phyloP scores from a whole-genome alignment of 2,329 filamentous ascomycete genomes.

The Talaromyces islandicus region DNA sequence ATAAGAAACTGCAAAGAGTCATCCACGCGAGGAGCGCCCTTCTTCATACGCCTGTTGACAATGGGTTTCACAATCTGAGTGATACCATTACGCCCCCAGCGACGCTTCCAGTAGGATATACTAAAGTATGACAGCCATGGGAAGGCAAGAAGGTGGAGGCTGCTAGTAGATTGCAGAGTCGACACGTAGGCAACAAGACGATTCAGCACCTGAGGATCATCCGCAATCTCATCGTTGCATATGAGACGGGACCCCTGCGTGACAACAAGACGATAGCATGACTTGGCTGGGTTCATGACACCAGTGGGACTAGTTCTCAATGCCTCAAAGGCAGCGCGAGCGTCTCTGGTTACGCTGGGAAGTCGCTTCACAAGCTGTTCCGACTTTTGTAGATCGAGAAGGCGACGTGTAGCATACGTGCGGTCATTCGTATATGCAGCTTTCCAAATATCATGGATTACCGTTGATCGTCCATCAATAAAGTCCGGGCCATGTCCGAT shows the following conservation, averaged over 20 bases:
- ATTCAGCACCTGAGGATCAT: not conserved
- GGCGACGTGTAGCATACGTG: not conserved
- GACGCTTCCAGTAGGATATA: not conserved
- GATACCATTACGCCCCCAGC: not conserved
- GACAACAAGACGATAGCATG: not conserved
- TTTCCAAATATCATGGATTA: not conserved
- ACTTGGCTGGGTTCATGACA: conserved; percentile 1
- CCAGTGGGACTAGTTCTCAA: not conserved
- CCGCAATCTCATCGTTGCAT: not conserved
- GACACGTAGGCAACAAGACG: not conserved
- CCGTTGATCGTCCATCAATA: not conserved
- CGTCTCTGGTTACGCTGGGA: not conserved
- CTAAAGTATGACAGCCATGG: not conserved
- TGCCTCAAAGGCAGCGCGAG: not conserved
- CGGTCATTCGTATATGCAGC: not conserved
- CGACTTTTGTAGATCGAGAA: not conserved
- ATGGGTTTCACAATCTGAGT: not conserved
- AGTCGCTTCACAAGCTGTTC: not conserved
- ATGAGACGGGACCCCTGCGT: not conserved
- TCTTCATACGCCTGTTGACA: conserved; percentile 1
- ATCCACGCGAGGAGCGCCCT: not conserved
- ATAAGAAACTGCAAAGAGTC: conserved; percentile 3
- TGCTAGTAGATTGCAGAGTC: conserved; percentile 1
- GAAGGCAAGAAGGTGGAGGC: not conserved
- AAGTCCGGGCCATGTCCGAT: conserved; percentile 1